A percentile compares a stretch with the other conserved stretches of the same genome.
phyloP scores from a whole-genome alignment of 257 asterid species.

The Hygrophila difformis region DNA sequence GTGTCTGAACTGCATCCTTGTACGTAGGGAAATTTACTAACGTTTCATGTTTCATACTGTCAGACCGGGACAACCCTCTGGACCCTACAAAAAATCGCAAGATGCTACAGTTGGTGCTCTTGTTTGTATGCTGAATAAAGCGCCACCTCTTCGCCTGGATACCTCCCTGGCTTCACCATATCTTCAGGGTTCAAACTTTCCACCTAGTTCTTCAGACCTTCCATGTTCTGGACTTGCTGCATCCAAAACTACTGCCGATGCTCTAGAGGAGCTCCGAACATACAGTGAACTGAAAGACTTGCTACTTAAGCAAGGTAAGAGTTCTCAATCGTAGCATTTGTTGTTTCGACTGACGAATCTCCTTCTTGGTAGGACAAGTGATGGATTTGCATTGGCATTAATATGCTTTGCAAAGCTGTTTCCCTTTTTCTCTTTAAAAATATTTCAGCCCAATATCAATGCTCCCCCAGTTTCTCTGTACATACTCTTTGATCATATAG shows the following conservation, averaged over 20 bases:
- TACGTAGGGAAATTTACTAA: conserved; percentile 16
- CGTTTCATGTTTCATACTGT: conserved; percentile 6
- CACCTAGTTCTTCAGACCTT: conserved; percentile 21
- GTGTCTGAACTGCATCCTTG: too few species aligned
- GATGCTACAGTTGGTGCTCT: conserved; percentile 72
- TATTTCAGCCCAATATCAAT: too few species aligned
- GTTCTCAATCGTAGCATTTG: conserved; percentile 19
- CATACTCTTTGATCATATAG: too few species aligned
- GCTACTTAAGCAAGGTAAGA: conserved; percentile 36
- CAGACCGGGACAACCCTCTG: conserved; percentile 27
- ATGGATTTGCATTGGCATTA: too few species aligned
- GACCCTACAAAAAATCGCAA: conserved; percentile 38
- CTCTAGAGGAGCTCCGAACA: conserved; percentile 61
- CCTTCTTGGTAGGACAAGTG: too few species aligned
- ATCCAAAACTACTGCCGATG: conserved; percentile 56
- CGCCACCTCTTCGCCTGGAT: conserved; percentile 60
- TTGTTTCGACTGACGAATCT: too few species aligned
- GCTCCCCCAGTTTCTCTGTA: too few species aligned
- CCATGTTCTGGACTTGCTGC: conserved; percentile 30
- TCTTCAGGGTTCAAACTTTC: conserved; percentile 21
- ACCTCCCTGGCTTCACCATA: conserved; percentile 17
- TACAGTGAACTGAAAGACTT: conserved; percentile 39
- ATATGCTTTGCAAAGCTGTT: too few species aligned
- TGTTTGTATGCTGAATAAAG: conserved; percentile 59
- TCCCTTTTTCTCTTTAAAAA: too few species aligned